Evolutionary conservation across 768 basidiomycete species (phyloP), one percentile per base, ranked within the genome.

Genomic region (Mycena venus): DNA sequence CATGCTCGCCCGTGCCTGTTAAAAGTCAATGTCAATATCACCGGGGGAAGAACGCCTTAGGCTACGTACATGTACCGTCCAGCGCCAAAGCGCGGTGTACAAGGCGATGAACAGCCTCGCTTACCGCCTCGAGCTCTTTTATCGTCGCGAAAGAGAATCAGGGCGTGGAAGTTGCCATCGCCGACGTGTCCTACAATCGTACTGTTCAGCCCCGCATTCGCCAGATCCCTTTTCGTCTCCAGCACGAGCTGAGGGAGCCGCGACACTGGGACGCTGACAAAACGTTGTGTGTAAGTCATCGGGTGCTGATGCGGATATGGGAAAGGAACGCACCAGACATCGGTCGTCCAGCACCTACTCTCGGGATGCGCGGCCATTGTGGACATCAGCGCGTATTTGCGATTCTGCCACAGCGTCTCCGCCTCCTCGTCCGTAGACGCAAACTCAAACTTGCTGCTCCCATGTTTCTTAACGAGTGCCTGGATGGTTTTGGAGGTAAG

Each of bases 1-100:
- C 96, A 81, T 97, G 96, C 81, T 97, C 95, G 11, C 95, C 95
- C 4, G 94, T 95, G 77, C 93, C 93, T 95, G 73, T 55, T 12
- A 66, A 65, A 31, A 42, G 36, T 31, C 47, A 40, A 27, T 36
- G 55, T 58, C 21, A 21, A 75, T n/a, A 38, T 21, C 58, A 60
- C 34, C 27, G 8, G 62, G 51, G 36, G 21, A 34, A 23, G 29
- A 32, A 23, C 40, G 1, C 21, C 6, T 32, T 11, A 55, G 19
- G 51, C 36, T 23, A 83, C 91, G 74, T 75, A 93, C 94, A 95
- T 23, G 94, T 95, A 55, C 94, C 94, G 74, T 95, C 94, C 68
- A 95, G 84, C 17, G 87, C 85, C 44, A 95, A 86, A 5, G 94
- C 94, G n/a, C 93, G 89, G 74, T 91, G 86, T 9, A 95, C 89